Evolutionary conservation across 2,329 filamentous ascomycete species (phyloP).

Genomic region (Aspergillus calidoustus): DNA sequence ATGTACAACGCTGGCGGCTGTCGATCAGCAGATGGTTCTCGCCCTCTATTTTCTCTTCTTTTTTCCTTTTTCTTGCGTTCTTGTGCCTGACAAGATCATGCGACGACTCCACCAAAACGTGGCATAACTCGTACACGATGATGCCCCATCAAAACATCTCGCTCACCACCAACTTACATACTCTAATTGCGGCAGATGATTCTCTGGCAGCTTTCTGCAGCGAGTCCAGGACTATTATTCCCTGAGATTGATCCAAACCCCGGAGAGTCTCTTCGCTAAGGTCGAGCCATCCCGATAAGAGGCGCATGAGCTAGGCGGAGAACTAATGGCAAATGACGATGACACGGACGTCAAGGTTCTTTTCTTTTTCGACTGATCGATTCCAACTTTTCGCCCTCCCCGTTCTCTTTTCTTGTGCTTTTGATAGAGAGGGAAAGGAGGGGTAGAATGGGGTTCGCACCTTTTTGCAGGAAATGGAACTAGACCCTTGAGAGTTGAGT

Average conservation of each 20-base stretch:
- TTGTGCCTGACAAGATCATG: constrained; percentile 8
- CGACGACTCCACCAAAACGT: constrained; percentile 24
- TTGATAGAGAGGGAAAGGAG: constrained; percentile 5
- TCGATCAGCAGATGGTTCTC: constrained; percentile 12
- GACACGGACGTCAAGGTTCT: neutral
- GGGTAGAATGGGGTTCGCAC: constrained; percentile 13
- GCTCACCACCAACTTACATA: constrained; percentile 6
- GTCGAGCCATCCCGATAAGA: neutral
- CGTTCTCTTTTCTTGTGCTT: constrained; percentile 4
- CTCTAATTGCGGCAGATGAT: constrained; percentile 16
- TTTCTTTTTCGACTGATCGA: constrained; percentile 9
- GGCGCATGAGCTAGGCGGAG: neutral
- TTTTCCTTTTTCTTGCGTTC: constrained; percentile 8
- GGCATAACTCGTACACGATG: constrained; percentile 18
- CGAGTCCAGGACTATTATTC: neutral
- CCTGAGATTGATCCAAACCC: neutral
- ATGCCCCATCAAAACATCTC: neutral
- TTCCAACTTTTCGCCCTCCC: constrained; percentile 1
- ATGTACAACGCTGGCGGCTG: constrained; percentile 13
- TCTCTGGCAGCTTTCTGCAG: constrained; percentile 20
- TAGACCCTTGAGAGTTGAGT: constrained; percentile 19
- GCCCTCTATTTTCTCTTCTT: constrained; percentile 3
- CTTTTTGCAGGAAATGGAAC: constrained; percentile 19
- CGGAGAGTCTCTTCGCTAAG: neutral
- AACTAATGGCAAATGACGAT: neutral